Evolutionary conservation across 805 yeast genomes (phyloP), one percentile per base, ranked within the genome.

Genomic region (Saturnispora besseyi): DNA sequence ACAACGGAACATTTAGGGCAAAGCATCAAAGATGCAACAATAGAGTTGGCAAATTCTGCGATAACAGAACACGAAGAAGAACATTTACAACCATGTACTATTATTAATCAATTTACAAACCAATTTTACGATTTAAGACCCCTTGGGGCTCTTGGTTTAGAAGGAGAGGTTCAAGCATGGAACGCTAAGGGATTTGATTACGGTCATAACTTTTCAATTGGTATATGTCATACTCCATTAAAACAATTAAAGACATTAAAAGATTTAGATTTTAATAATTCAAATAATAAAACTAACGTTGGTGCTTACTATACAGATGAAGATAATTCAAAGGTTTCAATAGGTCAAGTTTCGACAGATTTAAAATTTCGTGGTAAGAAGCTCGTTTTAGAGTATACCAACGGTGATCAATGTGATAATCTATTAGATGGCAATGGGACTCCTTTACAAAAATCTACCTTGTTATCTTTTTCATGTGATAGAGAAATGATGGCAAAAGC

Each of bases 401-500:
- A 79, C 59, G 96, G 96, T 2, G 78, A 81, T 41, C 70, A 64
- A 58, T 79, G 89, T 66, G 64, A 63, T 37, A 62, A 63, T 26
- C 51, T 69, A n/a, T 54, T 68, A 5, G 55, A 75, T 21, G 42
- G 46, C 6, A 71, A 74, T 51, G 83, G 84, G 0, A 65, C 72
- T 45, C 74, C 71, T 34, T 52, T 76, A 44, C 70, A 79, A 45
- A 82, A 76, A 58, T 79, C 89, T 3, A 77, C 95, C 0, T 63
- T 86, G 3, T 61, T 88, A 44, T 75, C 86, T 22, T 85, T 88
- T 55, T 75, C 82, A 12, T 88, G 96, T 65, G 96, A 87, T 64
- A 73, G 86, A 53, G 91, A 84, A 46, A 77, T 84, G 59, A 64
- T 77, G 61, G 66, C 77, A 5, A 77, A 77, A 53, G 93, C 90